These are phyloP conservation scores for Pythium grandisporangium DNA, from an alignment of 352 stramenopile species.

Conservation along the genomic window DNA sequence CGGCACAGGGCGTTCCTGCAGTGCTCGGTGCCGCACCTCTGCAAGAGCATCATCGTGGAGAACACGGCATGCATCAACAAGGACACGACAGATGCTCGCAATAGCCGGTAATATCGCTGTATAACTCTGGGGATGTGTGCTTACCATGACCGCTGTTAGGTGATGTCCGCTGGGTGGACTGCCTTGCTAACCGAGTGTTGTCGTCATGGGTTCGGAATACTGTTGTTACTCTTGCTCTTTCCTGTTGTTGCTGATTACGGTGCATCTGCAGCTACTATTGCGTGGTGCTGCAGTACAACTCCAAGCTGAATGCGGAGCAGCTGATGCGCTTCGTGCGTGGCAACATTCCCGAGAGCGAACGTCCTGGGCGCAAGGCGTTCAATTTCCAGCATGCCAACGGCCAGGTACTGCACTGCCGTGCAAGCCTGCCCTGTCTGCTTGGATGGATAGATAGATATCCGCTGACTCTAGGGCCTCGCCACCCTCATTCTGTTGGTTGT, in stretches of 20 bases:
- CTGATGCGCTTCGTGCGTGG: slow-evolving; percentile 73
- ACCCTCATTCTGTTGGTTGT: neutral
- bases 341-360: slow-evolving; percentile 35
- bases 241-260: neutral
- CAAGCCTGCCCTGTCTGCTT: too few species aligned
- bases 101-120: slow-evolving; percentile 48
- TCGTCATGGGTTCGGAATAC: too few species aligned
- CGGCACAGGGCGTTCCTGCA: slow-evolving; percentile 55
- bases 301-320: slow-evolving; percentile 73
- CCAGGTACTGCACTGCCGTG: slow-evolving; percentile 19
- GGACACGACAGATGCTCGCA: slow-evolving; percentile 42
- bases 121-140: too few species aligned
- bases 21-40: slow-evolving; percentile 61
- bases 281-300: slow-evolving; percentile 82
- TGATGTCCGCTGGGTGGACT: too few species aligned
- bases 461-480: neutral
- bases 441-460: too few species aligned
- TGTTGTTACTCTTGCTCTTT: neutral
- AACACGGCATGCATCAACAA: slow-evolving; percentile 69
- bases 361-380: slow-evolving; percentile 69
- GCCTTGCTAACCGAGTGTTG: too few species aligned
- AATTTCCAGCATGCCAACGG: slow-evolving; percentile 82
- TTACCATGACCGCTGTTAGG: too few species aligned
- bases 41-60: slow-evolving; percentile 87
- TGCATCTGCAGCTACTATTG: slow-evolving; percentile 56